These are phyloP conservation scores for Naematelia aurantialba DNA, from an alignment of 768 basidiomycete genomes.

Conservation along the genomic window DNA sequence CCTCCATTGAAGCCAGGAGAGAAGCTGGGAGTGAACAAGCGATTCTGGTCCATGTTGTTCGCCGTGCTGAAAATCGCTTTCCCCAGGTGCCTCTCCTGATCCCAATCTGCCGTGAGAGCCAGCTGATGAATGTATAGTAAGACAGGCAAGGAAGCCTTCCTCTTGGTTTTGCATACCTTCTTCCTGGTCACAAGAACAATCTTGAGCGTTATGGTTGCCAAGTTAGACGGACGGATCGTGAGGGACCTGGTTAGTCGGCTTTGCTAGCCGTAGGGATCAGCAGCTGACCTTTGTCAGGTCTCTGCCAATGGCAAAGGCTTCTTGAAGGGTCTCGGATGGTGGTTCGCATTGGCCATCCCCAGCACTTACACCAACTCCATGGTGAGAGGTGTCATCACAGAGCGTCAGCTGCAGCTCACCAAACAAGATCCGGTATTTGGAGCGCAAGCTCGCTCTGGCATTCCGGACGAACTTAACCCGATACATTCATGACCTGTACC, in stretches of 20 bases:
- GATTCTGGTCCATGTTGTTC: conserved; percentile 68
- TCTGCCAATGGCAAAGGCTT: conserved; percentile 83
- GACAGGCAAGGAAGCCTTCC: conserved; percentile 61
- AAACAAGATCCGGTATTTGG: conserved; percentile 77
- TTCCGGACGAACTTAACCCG: conserved; percentile 82
- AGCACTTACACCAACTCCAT: conserved; percentile 95
- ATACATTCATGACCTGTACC: conserved; percentile 87
- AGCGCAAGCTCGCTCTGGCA: conserved; percentile 75
- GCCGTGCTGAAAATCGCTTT: conserved; percentile 72
- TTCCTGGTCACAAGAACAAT: conserved; percentile 84
- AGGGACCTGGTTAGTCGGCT: conserved; percentile 64
- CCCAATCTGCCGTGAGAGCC: too few relatives aligned
- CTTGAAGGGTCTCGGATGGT: conserved; percentile 70
- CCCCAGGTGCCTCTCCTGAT: conserved; percentile 55
- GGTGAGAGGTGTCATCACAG: conserved; percentile 54
- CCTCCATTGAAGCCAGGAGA: conserved; percentile 57
- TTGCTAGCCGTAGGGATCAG: not conserved
- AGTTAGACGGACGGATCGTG: conserved; percentile 84
- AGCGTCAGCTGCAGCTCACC: not conserved
- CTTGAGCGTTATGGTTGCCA: conserved; percentile 80
- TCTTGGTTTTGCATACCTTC: conserved; percentile 72
- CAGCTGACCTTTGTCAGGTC: conserved; percentile 52
- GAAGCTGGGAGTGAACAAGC: conserved; percentile 62
- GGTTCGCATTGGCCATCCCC: conserved; percentile 87
- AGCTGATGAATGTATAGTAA: conserved; percentile 20